Evolutionary conservation across 306 rosid genomes (phyloP), one percentile per base, ranked within the genome.

Genomic region (Fragaria iinumae): DNA sequence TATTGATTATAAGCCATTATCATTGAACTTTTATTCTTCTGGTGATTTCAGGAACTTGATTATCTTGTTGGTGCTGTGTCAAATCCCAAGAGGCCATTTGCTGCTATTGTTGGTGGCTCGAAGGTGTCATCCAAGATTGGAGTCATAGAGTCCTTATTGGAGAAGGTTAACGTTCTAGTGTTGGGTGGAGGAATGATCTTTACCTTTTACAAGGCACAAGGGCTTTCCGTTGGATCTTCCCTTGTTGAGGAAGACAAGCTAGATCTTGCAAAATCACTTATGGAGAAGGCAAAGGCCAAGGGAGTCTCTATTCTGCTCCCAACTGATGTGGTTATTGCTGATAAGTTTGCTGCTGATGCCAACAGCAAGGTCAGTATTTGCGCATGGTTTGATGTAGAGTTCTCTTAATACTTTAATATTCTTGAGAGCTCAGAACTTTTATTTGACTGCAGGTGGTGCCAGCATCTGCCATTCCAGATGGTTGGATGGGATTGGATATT

Each of bases 401-500:
- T n/a, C 2, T 53, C 7, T 16, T 14, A 4, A 48, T 6, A 68
- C 4, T 18, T 14, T 44, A 32, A 17, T 25, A 16, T 2, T 21
- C 45, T 23, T 63, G 29, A 11, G 49, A 8, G 39, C 69, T 65
- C 47, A 41, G 67, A 67, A 44, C n/a, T 45, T 69, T 34, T 43
- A 70, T 68, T 20, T 85, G 52, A 64, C 59, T 81, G 74, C 86
- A 94, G 98, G 29, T 52, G 84, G 98, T 94, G 71, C 90, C 94
- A 44, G 96, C 97, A 8, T 81, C 97, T 25, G 79, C 81, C 76
- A 94, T 94, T 43, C 97, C 96, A 3, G 98, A 91, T 48, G 95
- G 95, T 10, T 94, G 98, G 98, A 90, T 94, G 98, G 98, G 98
- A 23, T 91, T 94, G 89, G 98, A 94, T 84, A 86, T 94, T 62